phyloP scores from a whole-genome alignment of 2,329 filamentous ascomycete species.

The Ophiostoma populinum region DNA sequence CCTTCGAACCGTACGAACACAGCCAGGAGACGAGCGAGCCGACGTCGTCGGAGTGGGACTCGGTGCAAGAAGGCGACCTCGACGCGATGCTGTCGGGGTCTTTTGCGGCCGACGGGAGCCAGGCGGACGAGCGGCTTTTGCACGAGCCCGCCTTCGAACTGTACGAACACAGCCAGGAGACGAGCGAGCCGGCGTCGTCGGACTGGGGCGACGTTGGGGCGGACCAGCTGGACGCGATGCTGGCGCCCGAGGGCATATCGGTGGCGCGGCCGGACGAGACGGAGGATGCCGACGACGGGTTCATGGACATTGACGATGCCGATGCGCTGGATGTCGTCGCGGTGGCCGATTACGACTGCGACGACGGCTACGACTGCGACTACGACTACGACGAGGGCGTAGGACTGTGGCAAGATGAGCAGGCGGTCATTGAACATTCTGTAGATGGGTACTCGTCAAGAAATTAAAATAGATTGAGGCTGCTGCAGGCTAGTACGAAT shows the following conservation, averaged over 20 bases:
- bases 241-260: too few relatives aligned
- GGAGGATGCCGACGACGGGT: not conserved
- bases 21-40: too few relatives aligned
- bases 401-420: conserved; percentile 2
- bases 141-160: not conserved
- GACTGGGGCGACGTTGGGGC: conserved; percentile 5
- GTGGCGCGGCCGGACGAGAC: not conserved
- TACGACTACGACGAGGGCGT: not conserved
- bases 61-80: too few relatives aligned
- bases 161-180: not conserved
- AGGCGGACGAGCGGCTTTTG: too few relatives aligned
- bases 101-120: too few relatives aligned
- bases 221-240: conserved; percentile 6
- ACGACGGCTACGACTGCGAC: not conserved
- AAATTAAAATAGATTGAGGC: too few relatives aligned
- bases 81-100: too few relatives aligned
- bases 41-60: too few relatives aligned
- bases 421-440: not conserved
- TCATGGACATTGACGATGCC: conserved; percentile 4
- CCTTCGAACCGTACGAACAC: too few relatives aligned
- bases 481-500: too few relatives aligned
- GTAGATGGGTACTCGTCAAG: not conserved
- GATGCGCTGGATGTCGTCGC: not conserved
- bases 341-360: too few relatives aligned
- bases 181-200: not conserved